These are phyloP conservation scores for Nemania sp. DNA, from an alignment of 2,329 filamentous ascomycete genomes.

Conservation along the genomic window DNA sequence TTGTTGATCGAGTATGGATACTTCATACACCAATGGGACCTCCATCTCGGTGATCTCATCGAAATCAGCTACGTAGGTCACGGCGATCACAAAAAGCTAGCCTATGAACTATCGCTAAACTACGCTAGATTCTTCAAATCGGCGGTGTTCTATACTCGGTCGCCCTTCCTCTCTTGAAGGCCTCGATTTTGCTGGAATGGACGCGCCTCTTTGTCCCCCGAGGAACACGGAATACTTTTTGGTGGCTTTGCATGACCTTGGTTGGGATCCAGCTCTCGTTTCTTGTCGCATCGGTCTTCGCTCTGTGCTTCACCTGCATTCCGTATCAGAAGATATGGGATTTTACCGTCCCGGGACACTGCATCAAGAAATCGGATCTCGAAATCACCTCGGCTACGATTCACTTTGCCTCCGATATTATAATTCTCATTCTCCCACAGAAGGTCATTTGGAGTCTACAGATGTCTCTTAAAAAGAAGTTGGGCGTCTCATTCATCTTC, in stretches of 20 bases:
- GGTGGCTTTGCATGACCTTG: constrained; percentile 23
- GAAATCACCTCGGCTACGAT: constrained; percentile 25
- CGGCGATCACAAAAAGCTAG: not conserved
- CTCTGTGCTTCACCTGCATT: constrained; percentile 20
- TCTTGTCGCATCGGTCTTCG: constrained; percentile 21
- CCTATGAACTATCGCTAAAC: not conserved
- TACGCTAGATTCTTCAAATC: constrained; percentile 25
- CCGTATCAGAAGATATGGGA: constrained; percentile 28
- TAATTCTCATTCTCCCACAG: constrained; percentile 21
- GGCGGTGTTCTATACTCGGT: constrained; percentile 22
- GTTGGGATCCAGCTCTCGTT: constrained; percentile 18
- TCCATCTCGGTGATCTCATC: constrained; percentile 19
- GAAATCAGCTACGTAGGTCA: constrained; percentile 23
- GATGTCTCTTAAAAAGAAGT: constrained; percentile 37
- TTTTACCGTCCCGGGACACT: constrained; percentile 22
- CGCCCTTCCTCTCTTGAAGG: constrained; percentile 22
- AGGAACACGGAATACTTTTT: constrained; percentile 26
- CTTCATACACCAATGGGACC: constrained; percentile 30
- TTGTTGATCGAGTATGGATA: constrained; percentile 24
- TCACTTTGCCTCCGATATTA: constrained; percentile 23
- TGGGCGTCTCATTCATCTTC: constrained; percentile 41
- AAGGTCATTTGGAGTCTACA: constrained; percentile 30
- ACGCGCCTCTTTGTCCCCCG: constrained; percentile 25
- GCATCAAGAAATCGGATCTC: constrained; percentile 23
- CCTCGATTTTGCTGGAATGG: constrained; percentile 28